These are phyloP conservation scores for Zygosaccharomyces lentus DNA, from an alignment of 805 yeast species.

Conservation along the genomic window DNA sequence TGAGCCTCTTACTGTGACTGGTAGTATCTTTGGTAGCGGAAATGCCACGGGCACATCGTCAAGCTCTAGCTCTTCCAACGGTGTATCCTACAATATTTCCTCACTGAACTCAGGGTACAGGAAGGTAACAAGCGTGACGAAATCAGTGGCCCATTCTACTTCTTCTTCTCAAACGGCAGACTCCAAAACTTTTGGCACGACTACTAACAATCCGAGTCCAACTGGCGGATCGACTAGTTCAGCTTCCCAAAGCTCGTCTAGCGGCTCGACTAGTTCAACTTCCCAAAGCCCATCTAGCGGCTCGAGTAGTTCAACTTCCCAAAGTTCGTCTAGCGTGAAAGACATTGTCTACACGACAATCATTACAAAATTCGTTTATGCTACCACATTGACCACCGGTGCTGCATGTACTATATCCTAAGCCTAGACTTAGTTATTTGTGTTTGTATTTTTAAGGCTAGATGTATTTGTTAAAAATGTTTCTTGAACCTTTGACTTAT, in stretches of 20 bases:
- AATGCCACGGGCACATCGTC: not conserved
- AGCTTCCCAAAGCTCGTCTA: not conserved
- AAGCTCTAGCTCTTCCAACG: not conserved
- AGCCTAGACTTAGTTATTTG: not conserved
- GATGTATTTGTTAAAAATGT: not conserved
- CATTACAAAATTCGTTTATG: not conserved
- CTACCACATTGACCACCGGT: not conserved
- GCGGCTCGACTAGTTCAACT: not conserved
- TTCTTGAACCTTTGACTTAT: not conserved
- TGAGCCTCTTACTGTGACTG: conserved; percentile 15
- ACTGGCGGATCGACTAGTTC: not conserved
- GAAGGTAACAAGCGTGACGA: not conserved
- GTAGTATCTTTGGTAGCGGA: not conserved
- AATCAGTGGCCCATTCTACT: not conserved
- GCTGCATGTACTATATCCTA: not conserved
- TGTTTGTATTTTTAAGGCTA: not conserved
- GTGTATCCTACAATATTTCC: not conserved
- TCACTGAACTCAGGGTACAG: not conserved
- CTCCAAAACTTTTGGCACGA: not conserved
- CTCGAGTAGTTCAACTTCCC: not conserved
- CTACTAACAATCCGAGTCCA: not conserved
- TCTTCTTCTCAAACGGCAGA: not conserved
- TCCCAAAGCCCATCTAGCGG: not conserved
- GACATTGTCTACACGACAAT: not conserved
- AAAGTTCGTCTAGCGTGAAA: not conserved